Percentiles rank a stretch among this genome's conserved stretches.
phyloP scores from a whole-genome alignment of 305 asterid species.

The Rubia peregrina region DNA sequence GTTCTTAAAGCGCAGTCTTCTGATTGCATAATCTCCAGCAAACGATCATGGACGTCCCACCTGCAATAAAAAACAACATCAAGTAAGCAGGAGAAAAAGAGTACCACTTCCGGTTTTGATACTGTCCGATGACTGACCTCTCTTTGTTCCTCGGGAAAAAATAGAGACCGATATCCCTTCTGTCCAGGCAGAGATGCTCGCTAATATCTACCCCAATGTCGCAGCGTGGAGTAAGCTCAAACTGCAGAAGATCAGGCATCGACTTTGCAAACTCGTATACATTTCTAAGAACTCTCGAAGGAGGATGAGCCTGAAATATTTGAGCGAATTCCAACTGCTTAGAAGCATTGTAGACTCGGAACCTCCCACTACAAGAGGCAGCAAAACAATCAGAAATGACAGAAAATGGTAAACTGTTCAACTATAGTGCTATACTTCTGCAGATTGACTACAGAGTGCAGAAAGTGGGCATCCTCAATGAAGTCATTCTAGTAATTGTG shows the following conservation, averaged over 20 bases:
- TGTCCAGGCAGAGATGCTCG: constrained; percentile 30
- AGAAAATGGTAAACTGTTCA: background rate
- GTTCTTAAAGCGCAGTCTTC: constrained; percentile 34
- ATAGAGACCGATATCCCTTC: constrained; percentile 46
- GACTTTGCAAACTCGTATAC: constrained; percentile 37
- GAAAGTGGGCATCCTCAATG: background rate
- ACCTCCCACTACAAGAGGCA: constrained; percentile 24
- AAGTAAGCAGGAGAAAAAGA: background rate
- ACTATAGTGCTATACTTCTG: background rate
- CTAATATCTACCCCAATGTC: constrained; percentile 33
- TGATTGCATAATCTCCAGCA: constrained; percentile 29
- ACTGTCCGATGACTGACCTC: constrained; percentile 31
- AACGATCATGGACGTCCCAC: constrained; percentile 24
- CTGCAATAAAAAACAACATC: constrained; percentile 16
- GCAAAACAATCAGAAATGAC: background rate
- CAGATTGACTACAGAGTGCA: background rate
- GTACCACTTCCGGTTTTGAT: background rate
- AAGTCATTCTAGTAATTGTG: background rate
- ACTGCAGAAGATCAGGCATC: constrained; percentile 45
- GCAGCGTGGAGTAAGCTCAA: constrained; percentile 34
- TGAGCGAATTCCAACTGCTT: constrained; percentile 20
- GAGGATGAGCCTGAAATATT: constrained; percentile 44
- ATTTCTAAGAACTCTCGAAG: constrained; percentile 33
- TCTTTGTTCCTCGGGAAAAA: constrained; percentile 40
- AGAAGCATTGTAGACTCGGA: constrained; percentile 25